These are phyloP conservation scores for Xylariaceae sp. DNA, from an alignment of 2,329 filamentous ascomycete genomes.

Conservation along the genomic window DNA sequence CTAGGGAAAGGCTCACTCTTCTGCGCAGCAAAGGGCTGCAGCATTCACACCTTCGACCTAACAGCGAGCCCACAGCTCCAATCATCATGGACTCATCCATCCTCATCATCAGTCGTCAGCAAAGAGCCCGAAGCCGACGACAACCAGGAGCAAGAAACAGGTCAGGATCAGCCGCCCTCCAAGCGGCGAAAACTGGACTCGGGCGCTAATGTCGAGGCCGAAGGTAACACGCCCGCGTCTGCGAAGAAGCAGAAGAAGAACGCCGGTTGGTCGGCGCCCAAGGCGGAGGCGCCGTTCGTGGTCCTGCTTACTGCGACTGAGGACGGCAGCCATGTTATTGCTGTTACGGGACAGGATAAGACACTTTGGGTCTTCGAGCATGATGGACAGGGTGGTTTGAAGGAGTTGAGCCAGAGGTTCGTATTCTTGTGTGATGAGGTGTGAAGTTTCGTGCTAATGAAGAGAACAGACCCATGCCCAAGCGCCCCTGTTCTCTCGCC, in stretches of 20 bases:
- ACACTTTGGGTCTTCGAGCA: slow-evolving; percentile 76
- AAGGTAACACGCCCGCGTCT: slow-evolving; percentile 10
- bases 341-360: slow-evolving; percentile 88
- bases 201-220: background rate
- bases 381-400: slow-evolving; percentile 54
- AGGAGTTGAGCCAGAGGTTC: slow-evolving; percentile 67
- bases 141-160: background rate
- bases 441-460: slow-evolving; percentile 25
- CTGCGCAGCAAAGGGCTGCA: slow-evolving; percentile 68
- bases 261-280: slow-evolving; percentile 16
- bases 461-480: slow-evolving; percentile 69
- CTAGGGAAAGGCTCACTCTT: slow-evolving; percentile 49
- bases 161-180: slow-evolving; percentile 11
- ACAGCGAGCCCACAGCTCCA: slow-evolving; percentile 19
- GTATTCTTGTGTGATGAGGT: background rate
- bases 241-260: slow-evolving; percentile 31
- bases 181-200: slow-evolving; percentile 15
- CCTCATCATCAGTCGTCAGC: background rate
- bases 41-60: slow-evolving; percentile 62
- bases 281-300: slow-evolving; percentile 55
- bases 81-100: slow-evolving; percentile 29
- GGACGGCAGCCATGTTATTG: slow-evolving; percentile 64
- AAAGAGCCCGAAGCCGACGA: background rate
- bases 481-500: slow-evolving; percentile 73
- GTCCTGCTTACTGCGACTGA: slow-evolving; percentile 61